Evolutionary conservation across 192 early-diverging fungal species (phyloP).

Genomic region (Rhizophagus clarus): DNA sequence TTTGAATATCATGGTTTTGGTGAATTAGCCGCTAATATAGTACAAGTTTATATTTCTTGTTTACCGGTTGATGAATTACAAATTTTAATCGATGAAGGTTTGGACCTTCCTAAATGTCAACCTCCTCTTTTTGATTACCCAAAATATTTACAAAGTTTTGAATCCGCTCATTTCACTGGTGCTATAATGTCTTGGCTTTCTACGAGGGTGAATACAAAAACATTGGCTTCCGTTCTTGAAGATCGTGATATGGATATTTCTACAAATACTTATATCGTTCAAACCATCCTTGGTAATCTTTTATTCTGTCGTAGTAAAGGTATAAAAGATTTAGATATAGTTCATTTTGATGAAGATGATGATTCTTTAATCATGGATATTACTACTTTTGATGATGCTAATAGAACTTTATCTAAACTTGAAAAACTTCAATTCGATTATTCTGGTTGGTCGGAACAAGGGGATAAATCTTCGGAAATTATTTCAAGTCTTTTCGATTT

Average conservation of each 20-base stretch:
- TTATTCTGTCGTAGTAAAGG: slow-evolving; percentile 15
- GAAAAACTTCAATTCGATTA: slow-evolving; percentile 24
- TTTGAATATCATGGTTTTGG: slow-evolving; percentile 20
- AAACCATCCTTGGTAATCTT: background rate
- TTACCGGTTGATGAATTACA: background rate
- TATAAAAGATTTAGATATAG: background rate
- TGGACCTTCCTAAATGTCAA: background rate
- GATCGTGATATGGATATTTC: background rate
- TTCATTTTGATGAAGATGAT: slow-evolving; percentile 22
- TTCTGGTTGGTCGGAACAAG: background rate
- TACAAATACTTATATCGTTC: background rate
- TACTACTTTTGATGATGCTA: background rate
- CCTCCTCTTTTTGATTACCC: slow-evolving; percentile 5
- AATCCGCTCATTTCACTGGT: background rate
- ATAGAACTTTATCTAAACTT: slow-evolving; percentile 4
- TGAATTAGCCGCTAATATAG: background rate
- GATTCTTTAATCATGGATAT: slow-evolving; percentile 10
- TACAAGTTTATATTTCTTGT: slow-evolving; percentile 19
- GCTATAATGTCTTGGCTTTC: slow-evolving; percentile 11
- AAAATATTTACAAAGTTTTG: slow-evolving; percentile 25
- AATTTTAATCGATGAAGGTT: slow-evolving; percentile 1
- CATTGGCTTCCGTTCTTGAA: background rate
- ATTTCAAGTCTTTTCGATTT: slow-evolving; percentile 21
- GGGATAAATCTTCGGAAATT: slow-evolving; percentile 9
- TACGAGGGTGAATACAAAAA: background rate